These are phyloP conservation scores for Fusarium sp. DNA, from an alignment of 2,329 filamentous ascomycete species.

Conservation along the genomic window DNA sequence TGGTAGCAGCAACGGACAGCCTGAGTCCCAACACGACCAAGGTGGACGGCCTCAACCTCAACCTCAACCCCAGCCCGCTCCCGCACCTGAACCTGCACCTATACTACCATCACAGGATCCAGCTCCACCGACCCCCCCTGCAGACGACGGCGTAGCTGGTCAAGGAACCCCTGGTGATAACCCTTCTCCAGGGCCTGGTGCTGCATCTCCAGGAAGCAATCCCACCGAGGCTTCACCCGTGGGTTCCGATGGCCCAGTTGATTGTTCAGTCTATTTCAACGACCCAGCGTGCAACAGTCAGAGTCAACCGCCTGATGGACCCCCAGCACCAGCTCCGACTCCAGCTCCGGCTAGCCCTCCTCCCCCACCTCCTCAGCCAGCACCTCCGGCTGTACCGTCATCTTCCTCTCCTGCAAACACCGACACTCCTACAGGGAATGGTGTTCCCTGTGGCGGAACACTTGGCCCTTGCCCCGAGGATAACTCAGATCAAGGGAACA, in stretches of 20 bases:
- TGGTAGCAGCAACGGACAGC: neutral
- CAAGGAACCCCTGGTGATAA: neutral
- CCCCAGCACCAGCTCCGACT: neutral
- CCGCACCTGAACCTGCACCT: neutral
- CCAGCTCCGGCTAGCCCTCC: neutral
- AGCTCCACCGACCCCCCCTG: neutral
- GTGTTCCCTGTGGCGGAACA: constrained; percentile 2
- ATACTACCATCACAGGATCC: constrained; percentile 1
- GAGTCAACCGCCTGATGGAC: neutral
- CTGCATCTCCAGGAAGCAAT: neutral
- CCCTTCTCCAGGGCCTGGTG: neutral
- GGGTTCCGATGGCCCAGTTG: neutral
- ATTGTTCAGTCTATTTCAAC: constrained; percentile 3
- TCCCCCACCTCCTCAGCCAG: constrained; percentile 1
- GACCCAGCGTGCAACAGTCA: constrained; percentile 10
- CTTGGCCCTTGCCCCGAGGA: constrained; percentile 1
- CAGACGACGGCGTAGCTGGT: neutral
- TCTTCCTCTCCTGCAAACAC: neutral
- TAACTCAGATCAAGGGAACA: neutral
- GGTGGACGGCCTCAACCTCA: constrained; percentile 13
- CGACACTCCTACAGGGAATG: neutral
- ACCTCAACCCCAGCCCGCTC: constrained; percentile 3
- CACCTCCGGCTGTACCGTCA: neutral
- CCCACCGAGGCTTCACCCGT: neutral
- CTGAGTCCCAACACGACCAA: neutral